Percentiles rank a stretch among this genome's conserved stretches.
Evolutionary conservation across 176 grass and related monocot genomes (phyloP).

Genomic region (Oryza officinalis): DNA sequence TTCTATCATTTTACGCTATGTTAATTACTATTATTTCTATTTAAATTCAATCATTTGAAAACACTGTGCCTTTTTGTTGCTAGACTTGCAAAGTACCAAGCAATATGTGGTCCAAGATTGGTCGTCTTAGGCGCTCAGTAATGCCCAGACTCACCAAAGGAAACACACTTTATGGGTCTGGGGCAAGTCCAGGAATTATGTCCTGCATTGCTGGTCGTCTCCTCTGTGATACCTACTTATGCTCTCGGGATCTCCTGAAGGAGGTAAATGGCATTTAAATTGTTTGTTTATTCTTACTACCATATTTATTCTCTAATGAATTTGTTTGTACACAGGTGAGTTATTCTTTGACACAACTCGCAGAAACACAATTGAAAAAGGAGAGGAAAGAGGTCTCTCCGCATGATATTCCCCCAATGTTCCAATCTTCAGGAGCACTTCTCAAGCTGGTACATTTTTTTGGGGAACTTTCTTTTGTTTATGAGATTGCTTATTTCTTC

Average conservation of each 20-base stretch:
- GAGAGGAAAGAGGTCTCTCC: slow-evolving; percentile 78
- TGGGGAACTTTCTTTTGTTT: background rate
- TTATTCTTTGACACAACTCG: slow-evolving; percentile 97
- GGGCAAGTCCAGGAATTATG: slow-evolving; percentile 96
- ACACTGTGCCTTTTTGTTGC: slow-evolving; percentile 22
- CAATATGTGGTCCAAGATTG: slow-evolving; percentile 97
- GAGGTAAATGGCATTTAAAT: slow-evolving; percentile 54
- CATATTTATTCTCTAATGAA: slow-evolving; percentile 12
- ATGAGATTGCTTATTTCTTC: background rate
- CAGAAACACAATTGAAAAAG: slow-evolving; percentile 88
- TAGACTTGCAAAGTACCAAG: slow-evolving; percentile 85
- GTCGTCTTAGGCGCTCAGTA: slow-evolving; percentile 73
- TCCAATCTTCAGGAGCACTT: slow-evolving; percentile 65
- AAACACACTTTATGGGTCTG: slow-evolving; percentile 86
- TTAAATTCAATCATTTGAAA: slow-evolving; percentile 22
- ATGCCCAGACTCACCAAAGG: slow-evolving; percentile 97
- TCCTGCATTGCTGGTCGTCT: slow-evolving; percentile 95
- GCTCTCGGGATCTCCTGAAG: slow-evolving; percentile 86
- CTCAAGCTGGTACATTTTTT: slow-evolving; percentile 76
- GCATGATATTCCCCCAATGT: slow-evolving; percentile 90
- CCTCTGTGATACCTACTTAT: slow-evolving; percentile 97
- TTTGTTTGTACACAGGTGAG: slow-evolving; percentile 65
- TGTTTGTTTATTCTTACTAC: background rate
- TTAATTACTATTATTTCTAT: slow-evolving; percentile 1
- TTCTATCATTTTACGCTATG: slow-evolving; percentile 18